Conservation (phyloP, 768 basidiomycete genomes). For the Suillus tomentosus region DNA sequence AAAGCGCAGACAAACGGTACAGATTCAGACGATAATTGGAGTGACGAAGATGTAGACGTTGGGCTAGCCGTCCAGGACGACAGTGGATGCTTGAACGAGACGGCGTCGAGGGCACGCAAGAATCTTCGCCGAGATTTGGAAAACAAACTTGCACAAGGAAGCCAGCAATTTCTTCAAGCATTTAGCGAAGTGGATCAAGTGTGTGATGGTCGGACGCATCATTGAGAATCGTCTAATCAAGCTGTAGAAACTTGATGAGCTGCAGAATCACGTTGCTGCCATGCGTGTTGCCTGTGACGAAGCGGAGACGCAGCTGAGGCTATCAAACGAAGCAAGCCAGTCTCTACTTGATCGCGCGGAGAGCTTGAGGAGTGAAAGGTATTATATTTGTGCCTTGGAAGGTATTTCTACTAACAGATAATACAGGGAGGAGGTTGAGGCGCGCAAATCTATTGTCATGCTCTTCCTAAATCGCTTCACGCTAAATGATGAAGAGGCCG, state of each 20-base stretch:
- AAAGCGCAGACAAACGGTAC: slow-evolving; percentile 31
- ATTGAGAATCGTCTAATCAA: slow-evolving; percentile 2
- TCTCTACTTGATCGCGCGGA: slow-evolving; percentile 82
- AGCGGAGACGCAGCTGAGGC: slow-evolving; percentile 72
- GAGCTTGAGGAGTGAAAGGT: slow-evolving; percentile 75
- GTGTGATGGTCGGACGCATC: slow-evolving; percentile 34
- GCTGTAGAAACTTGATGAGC: slow-evolving; percentile 75
- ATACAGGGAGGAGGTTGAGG: slow-evolving; percentile 66
- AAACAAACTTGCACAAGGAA: slow-evolving; percentile 76
- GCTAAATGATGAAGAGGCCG: slow-evolving; percentile 68
- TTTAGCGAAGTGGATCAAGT: slow-evolving; percentile 92
- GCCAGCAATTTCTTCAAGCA: slow-evolving; percentile 77
- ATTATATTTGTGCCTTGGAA: slow-evolving; percentile 16
- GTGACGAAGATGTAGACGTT: slow-evolving; percentile 20
- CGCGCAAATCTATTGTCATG: slow-evolving; percentile 70
- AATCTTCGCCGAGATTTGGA: slow-evolving; percentile 86
- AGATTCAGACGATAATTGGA: slow-evolving; percentile 34
- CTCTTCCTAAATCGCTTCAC: slow-evolving; percentile 88
- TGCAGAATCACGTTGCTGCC: slow-evolving; percentile 73
- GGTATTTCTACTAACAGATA: neutral
- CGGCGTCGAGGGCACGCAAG: slow-evolving; percentile 74
- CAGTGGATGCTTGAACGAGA: slow-evolving; percentile 52
- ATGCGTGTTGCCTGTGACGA: slow-evolving; percentile 87
- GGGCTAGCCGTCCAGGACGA: slow-evolving; percentile 14
- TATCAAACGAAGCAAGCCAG: slow-evolving; percentile 77